Base-by-base conservation (phyloP, 2,329 filamentous ascomycete species). In the Colletotrichum sp. region DNA sequence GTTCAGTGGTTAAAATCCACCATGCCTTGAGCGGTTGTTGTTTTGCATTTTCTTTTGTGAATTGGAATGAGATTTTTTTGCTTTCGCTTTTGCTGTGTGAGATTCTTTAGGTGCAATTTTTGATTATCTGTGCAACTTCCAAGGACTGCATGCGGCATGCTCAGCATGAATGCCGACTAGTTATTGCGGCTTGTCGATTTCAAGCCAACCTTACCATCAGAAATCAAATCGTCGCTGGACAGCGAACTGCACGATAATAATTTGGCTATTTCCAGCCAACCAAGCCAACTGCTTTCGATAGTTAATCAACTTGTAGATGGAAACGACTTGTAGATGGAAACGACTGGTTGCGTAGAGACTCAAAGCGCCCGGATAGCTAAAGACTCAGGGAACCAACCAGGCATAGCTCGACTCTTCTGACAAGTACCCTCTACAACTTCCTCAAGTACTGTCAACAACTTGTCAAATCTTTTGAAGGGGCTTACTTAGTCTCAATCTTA, bases 11-110 rank as follows among this genome's bases (percentile, higher is more conserved):
- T 76, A 15, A 15, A 76, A 1, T 13, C 70, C 70, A 39, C 18
- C 0, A 0, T 1, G 0, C 1, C 3, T 28, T 67, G 64, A 36
- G 73, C 5, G 0, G 0, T 6, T 6, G 0, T 0, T n/a, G 52
- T 67, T 68, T 68, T 69, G 18, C 18, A 6, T 5, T 57, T 39
- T 36, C 5, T 49, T 7, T 49, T 4, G 10, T 13, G 26, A 8
- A 15, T 21, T 16, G 7, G 3, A 28, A 26, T 18, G 13, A 13
- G 16, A 15, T 18, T 24, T 5, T 7, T n/a, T 44, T 24, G 4
- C n/a, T 49, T 49, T 13, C 44, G 12, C 10, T 49, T 49, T 49
- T 13, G 16, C n/a, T 13, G 9, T 13, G 10, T 7, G n/a, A 21
- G 6, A 49, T 49, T 49, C 44, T 49, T 6, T 21, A 10, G 16